These are phyloP conservation scores for Dissophora globulifera DNA, from an alignment of 192 early-diverging fungal genomes.

Conservation along the genomic window DNA sequence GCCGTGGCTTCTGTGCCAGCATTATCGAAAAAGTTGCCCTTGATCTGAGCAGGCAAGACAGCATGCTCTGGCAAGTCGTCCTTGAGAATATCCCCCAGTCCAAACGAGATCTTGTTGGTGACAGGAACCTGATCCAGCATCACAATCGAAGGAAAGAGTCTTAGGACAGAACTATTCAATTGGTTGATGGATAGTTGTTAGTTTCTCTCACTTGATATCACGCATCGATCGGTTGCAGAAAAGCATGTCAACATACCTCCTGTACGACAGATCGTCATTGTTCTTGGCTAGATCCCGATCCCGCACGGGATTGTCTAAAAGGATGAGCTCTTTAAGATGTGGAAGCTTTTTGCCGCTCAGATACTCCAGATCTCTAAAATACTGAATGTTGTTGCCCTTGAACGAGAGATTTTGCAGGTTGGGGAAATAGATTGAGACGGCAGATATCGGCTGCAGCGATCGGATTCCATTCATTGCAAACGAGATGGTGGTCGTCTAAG, in stretches of 20 bases:
- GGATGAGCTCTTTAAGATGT: conserved; percentile 49
- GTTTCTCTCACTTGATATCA: too few relatives aligned
- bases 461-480: conserved; percentile 50
- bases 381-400: conserved; percentile 53
- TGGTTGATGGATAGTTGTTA: background rate
- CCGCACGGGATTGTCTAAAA: conserved; percentile 55
- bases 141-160: conserved; percentile 53
- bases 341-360: conserved; percentile 41
- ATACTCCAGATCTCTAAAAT: conserved; percentile 43
- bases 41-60: conserved; percentile 31
- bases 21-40: conserved; percentile 56
- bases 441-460: conserved; percentile 27
- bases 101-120: conserved; percentile 45
- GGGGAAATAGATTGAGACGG: conserved; percentile 49
- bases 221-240: too few relatives aligned
- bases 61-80: background rate
- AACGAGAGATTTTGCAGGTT: conserved; percentile 58
- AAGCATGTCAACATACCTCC: conserved; percentile 28
- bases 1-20: conserved; percentile 38
- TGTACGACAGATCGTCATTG: conserved; percentile 47
- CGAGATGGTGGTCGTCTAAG: conserved; percentile 57
- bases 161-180: conserved; percentile 24
- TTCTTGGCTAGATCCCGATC: conserved; percentile 20
- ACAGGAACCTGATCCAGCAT: conserved; percentile 50
- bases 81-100: conserved; percentile 18